phyloP scores from a whole-genome alignment of 2,329 filamentous ascomycete genomes.

The Exophiala lecanii-corni region DNA sequence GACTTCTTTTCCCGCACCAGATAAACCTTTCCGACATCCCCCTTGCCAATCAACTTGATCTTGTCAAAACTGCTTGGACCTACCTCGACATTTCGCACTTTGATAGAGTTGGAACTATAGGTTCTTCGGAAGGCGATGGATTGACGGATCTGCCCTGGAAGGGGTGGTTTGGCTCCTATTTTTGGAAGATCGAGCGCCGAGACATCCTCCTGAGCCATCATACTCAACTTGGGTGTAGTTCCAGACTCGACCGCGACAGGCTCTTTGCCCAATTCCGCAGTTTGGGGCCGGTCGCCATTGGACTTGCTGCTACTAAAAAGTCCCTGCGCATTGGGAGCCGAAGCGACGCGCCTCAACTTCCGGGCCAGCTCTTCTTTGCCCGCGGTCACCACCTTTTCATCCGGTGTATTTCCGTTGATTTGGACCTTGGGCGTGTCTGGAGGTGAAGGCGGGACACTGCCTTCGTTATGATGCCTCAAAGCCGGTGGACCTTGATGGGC shows the following conservation, averaged over 20 bases:
- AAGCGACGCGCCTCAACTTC: conserved; percentile 89
- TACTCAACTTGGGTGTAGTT: conserved; percentile 48
- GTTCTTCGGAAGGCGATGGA: conserved; percentile 80
- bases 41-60: conserved; percentile 98
- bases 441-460: conserved; percentile 85
- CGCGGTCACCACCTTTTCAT: conserved; percentile 65
- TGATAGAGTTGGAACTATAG: conserved; percentile 99
- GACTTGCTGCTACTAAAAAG: conserved; percentile 63
- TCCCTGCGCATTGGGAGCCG: conserved; percentile 93
- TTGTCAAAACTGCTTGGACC: conserved; percentile 96
- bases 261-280: conserved; percentile 81
- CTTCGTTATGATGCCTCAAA: conserved; percentile 89
- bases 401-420: conserved; percentile 61
- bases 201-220: conserved; percentile 44
- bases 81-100: conserved; percentile 94
- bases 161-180: conserved; percentile 57
- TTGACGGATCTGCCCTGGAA: conserved; percentile 61
- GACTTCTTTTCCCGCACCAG: conserved; percentile 98
- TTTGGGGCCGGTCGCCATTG: conserved; percentile 66
- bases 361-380: conserved; percentile 92
- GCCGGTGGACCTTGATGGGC: conserved; percentile 91
- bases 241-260: conserved; percentile 60
- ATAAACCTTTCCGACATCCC: conserved; percentile 97
- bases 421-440: conserved; percentile 82
- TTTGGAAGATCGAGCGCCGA: conserved; percentile 37